Evolutionary conservation across 345 rosid genomes (phyloP), one percentile per base, ranked within the genome.

Genomic region (Camelina sativa): DNA sequence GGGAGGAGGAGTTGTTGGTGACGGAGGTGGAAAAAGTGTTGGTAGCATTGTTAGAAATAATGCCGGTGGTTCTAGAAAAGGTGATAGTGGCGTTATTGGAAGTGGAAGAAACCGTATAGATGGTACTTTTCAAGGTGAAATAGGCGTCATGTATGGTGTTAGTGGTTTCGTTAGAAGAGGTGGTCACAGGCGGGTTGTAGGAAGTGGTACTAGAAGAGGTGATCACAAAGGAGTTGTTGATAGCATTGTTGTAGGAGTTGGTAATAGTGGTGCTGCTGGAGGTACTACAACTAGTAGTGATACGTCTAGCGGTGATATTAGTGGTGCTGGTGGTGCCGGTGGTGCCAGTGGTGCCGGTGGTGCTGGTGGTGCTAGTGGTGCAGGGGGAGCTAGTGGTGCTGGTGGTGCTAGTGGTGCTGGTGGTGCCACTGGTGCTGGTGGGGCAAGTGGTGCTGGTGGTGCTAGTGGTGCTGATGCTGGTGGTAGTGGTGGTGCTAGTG

Each of bases 1-100:
- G 2, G 37, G 8, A 4, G 66, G 37, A 19, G 67, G 22, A 15
- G 51, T 53, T 69, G 65, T 55, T 2, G 73, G 73, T 11, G 54
- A 41, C 6, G 54, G 23, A 48, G 54, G 54, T 16, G 28, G 47
- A 12, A 5, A 41, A 41, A 12, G n/a, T 41, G 47, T 41, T 41
- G 8, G 30, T 28, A 28, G 30, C 30, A 28, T 28, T 28, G 30
- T 3, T 28, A 28, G 0, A 28, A 28, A 28, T 28, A 28, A 28
- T 28, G 30, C 30, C 5, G 30, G 30, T 28, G 30, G 30, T 28
- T 28, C 30, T 28, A 28, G 30, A 4, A 28, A 28, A 28, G 30
- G 30, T 28, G 30, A 28, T 28, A 28, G 30, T 28, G 30, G 30
- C 30, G 30, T 28, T 28, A 28, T 28, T 28, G 30, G 30, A 28